These are phyloP conservation scores for Phytophthora ramorum DNA, from an alignment of 352 stramenopile species.

Conservation along the genomic window DNA sequence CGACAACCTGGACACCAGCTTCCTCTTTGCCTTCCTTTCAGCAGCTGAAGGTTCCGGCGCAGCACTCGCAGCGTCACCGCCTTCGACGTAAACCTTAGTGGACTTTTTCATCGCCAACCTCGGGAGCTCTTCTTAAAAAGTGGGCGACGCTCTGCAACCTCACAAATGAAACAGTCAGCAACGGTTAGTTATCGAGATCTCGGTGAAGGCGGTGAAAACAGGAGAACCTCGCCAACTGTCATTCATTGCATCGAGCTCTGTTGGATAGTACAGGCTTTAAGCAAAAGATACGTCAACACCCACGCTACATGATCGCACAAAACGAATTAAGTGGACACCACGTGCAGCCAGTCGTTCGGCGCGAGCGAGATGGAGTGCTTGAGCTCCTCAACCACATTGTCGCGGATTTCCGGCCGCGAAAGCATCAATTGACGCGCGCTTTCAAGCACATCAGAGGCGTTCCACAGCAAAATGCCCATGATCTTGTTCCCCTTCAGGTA, in stretches of 20 bases:
- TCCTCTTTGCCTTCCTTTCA: conserved; percentile 26
- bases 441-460: conserved; percentile 88
- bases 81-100: conserved; percentile 29
- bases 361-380: conserved; percentile 87
- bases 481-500: conserved; percentile 92
- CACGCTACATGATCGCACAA: conserved; percentile 9
- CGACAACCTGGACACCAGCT: conserved; percentile 39
- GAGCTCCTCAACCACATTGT: conserved; percentile 80
- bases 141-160: conserved; percentile 1
- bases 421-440: conserved; percentile 86
- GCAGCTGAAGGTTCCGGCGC: conserved; percentile 9
- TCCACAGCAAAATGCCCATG: conserved; percentile 92
- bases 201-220: background rate
- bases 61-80: background rate
- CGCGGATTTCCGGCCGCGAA: conserved; percentile 68
- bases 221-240: conserved; percentile 20
- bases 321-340: conserved; percentile 50
- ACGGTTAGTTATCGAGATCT: background rate
- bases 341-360: conserved; percentile 89
- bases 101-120: conserved; percentile 23
- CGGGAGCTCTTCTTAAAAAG: background rate
- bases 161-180: conserved; percentile 17
- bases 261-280: conserved; percentile 2
- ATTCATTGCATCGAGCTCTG: conserved; percentile 19
- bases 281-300: conserved; percentile 6